Conservation (phyloP, 768 basidiomycete species). For the Cystofilobasidium bisporidii region DNA sequence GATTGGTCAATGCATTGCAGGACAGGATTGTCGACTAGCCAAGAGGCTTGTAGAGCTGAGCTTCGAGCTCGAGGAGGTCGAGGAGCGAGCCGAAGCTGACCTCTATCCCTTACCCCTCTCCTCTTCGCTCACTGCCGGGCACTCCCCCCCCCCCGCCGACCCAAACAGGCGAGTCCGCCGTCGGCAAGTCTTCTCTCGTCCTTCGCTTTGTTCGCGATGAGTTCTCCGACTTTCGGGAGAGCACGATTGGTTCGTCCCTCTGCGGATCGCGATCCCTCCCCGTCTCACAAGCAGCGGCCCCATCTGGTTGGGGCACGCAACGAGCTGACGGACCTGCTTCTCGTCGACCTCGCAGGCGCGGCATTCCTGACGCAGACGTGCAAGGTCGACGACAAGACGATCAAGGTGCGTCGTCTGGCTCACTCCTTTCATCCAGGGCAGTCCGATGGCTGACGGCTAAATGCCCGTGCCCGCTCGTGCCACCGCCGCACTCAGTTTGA, state of each 20-base stretch:
- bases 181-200: conserved; percentile 87
- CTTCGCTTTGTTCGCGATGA: conserved; percentile 75
- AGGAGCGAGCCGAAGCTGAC: too few species aligned
- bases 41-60: too few species aligned
- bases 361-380: conserved; percentile 99
- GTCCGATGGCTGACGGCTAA: conserved; percentile 30
- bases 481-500: background rate
- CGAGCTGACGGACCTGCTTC: background rate
- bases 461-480: too few species aligned
- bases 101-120: background rate
- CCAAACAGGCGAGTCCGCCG: conserved; percentile 78
- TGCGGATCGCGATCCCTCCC: too few species aligned
- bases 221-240: conserved; percentile 39
- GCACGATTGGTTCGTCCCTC: conserved; percentile 29
- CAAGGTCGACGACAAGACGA: conserved; percentile 73
- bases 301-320: too few species aligned
- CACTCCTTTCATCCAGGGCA: conserved; percentile 54
- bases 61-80: too few species aligned
- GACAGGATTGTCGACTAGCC: too few species aligned
- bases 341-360: conserved; percentile 60
- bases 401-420: conserved; percentile 63
- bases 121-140: background rate
- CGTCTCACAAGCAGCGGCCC: too few species aligned
- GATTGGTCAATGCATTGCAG: too few species aligned
- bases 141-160: background rate